Evolutionary conservation across 257 asterid species (phyloP), one percentile per base, ranked within the genome.

Genomic region (Solanum bulbocastanum): DNA sequence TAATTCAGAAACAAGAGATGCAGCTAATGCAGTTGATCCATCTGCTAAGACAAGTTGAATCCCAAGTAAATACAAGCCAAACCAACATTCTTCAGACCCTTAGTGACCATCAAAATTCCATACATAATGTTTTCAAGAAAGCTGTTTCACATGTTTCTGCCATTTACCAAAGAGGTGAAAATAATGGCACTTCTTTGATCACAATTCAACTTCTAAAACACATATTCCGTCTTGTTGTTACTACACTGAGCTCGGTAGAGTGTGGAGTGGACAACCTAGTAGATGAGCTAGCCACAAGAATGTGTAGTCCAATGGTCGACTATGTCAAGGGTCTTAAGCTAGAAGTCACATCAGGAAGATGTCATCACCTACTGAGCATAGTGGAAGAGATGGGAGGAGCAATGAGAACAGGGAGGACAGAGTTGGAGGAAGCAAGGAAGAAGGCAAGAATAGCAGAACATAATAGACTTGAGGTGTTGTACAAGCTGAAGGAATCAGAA

Each of bases 241-340:
- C 84, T 16, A 93, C 98, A 84, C 89, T 94, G 65, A 88, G 93
- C 88, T 94, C 96, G 6, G 97, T 94, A 58, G 95, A 94, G 93
- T 91, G 66, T 86, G 95, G 96, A 74, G 91, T 95, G 87, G 95
- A 91, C 87, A 93, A 90, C 87, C 60, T 95, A 92, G 90, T 92
- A 27, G 84, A 46, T 44, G 94, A 92, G 68, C 90, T 95, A 83
- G 94, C 94, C 83, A 90, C 86, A 39, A 92, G 91, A 75, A 94
- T 95, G 97, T 94, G 97, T 88, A 87, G 39, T 87, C 98, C 98
- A 84, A 94, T 95, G 98, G 94, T 91, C 44, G 90, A 94, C 73
- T 94, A 94, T 89, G 96, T 91, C 37, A 89, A 93, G 42, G 94
- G 90, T 84, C 94, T 93, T 83, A 94, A 93, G 85, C 87, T 72